Conservation (phyloP, 2,329 filamentous ascomycete genomes). For the Arthroderma uncinatum region DNA sequence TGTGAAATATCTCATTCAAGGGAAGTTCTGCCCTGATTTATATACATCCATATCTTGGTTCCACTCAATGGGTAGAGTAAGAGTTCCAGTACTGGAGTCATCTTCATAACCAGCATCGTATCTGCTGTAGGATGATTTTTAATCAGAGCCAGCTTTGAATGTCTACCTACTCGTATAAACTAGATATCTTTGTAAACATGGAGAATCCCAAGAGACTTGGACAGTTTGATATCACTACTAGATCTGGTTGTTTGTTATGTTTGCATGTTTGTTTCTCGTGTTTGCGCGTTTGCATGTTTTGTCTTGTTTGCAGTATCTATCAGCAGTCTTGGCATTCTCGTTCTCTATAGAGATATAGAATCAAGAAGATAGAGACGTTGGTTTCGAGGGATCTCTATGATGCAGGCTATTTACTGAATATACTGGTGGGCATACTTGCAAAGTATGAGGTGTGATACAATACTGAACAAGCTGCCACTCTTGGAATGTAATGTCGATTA, state of each 20-base stretch:
- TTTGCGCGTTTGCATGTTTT: background rate
- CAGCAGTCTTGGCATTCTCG: background rate
- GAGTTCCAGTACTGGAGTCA: too few relatives aligned
- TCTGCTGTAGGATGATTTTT: background rate
- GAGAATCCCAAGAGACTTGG: background rate
- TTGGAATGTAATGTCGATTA: background rate
- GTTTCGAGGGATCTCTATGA: too few relatives aligned
- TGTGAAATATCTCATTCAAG: background rate
- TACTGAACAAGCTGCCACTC: background rate
- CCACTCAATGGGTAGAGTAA: too few relatives aligned
- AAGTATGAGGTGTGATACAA: too few relatives aligned
- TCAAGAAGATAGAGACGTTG: too few relatives aligned
- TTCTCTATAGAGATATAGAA: too few relatives aligned
- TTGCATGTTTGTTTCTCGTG: background rate
- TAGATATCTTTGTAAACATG: background rate
- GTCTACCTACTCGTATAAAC: background rate
- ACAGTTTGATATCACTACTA: too few relatives aligned
- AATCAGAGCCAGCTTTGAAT: background rate
- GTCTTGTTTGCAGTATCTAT: background rate
- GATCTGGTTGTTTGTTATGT: background rate
- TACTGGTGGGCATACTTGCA: too few relatives aligned
- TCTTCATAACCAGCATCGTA: background rate
- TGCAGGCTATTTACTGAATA: too few relatives aligned
- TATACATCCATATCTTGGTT: background rate
- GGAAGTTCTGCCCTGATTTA: background rate